phyloP scores from a whole-genome alignment of 2,329 filamentous ascomycete genomes.

The Neonectria magnoliae region DNA sequence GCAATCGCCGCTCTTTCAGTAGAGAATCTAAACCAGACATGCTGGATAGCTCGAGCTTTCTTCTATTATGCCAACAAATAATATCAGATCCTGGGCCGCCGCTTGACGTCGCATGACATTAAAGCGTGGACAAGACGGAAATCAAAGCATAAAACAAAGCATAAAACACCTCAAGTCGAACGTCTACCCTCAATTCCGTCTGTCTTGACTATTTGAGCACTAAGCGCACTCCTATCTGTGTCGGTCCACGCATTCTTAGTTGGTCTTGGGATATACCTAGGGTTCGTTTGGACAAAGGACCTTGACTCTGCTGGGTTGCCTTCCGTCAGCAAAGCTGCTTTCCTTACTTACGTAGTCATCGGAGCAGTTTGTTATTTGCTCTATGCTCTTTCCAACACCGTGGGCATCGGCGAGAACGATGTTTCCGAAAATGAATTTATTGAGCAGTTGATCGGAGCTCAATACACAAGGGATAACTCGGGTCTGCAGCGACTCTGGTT shows the following conservation, averaged over 20 bases:
- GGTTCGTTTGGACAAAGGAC: not conserved
- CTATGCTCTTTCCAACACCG: not conserved
- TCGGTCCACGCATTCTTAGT: not conserved
- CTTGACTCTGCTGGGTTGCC: not conserved
- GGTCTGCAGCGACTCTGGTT: too few relatives aligned
- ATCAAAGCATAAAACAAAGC: accelerated
- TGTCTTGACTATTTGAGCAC: not conserved
- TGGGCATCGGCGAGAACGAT: too few relatives aligned
- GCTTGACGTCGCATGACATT: not conserved
- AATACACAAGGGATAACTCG: too few relatives aligned
- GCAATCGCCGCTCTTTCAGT: not conserved
- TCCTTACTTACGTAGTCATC: not conserved
- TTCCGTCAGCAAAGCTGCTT: not conserved
- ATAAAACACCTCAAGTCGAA: not conserved
- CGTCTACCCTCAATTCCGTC: not conserved
- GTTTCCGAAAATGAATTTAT: too few relatives aligned
- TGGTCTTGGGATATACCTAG: not conserved
- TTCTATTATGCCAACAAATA: not conserved
- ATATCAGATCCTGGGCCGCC: not conserved
- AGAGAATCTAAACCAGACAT: not conserved
- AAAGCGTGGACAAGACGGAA: not conserved
- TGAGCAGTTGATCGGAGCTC: too few relatives aligned
- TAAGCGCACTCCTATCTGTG: not conserved
- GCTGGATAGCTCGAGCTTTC: not conserved
- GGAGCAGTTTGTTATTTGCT: not conserved